Base-by-base conservation (phyloP, 108 stramenopile genomes). In the Licmophora abbreviata region DNA sequence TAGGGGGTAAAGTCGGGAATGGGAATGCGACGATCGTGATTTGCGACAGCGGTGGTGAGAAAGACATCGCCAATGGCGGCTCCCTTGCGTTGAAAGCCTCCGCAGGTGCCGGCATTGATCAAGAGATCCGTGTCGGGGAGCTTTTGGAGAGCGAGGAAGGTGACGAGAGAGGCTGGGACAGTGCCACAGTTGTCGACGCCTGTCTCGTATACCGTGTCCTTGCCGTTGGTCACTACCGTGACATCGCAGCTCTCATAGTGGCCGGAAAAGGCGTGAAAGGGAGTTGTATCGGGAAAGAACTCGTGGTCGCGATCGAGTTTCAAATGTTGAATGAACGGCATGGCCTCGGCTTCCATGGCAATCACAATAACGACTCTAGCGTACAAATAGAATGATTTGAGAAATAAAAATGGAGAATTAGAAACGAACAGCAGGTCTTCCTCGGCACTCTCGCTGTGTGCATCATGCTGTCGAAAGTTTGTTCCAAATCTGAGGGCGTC, bases 1-100 rank as follows among this genome's bases (percentile, higher is more conserved):
- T 91, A 94, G 40, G 71, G 50, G 22, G 63, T 67, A 73, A 92
- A 98, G n/a, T 63, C 85, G 12, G 97, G 97, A 56, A 98, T 94
- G 28, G 85, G 81, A 57, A 98, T 96, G 36, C 97, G 87, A 6
- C 97, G 83, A 75, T 98, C 97, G 58, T 98, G 97, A 71, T 96
- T 81, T 31, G 85, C 83, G 18, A 87, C 85, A 5, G 66, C 76
- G 15, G 88, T 86, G 29, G 87, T 86, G 38, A 96, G 62, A 56
- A 85, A 94, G 20, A 94, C 93, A 57, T 94, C 92, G 1, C 95
- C 97, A 57, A 98, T 91, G 1, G 50, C 70, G 15, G 88, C 92
- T 15, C 93, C 97, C 59, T 75, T 84, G n/a, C 75, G 65, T 37
- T 59, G 37, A 58, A 98, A 98, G 18, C 97, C 97, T 21, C 97